Percentiles rank a stretch among this genome's conserved stretches.
These are phyloP conservation scores for Alternaria ventricosa DNA, from an alignment of 2,329 filamentous ascomycete species.

Conservation along the genomic window DNA sequence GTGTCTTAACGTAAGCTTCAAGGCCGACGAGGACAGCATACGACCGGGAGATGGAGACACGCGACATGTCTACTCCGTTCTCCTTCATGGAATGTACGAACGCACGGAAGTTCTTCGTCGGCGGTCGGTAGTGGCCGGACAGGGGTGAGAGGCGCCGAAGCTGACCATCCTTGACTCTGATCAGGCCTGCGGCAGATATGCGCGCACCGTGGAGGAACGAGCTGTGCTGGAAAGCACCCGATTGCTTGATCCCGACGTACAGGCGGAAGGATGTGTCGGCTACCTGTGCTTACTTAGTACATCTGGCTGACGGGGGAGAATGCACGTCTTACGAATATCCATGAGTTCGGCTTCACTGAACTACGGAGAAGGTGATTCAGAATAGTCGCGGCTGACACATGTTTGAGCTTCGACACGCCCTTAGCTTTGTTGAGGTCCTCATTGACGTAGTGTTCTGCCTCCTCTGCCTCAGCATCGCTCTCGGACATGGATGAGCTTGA, in stretches of 20 bases:
- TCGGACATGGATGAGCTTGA: constrained; percentile 51
- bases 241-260: constrained; percentile 89
- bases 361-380: constrained; percentile 81
- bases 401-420: constrained; percentile 66
- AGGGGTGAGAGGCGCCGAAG: constrained; percentile 73
- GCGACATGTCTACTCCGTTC: constrained; percentile 78
- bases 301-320: too few relatives aligned
- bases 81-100: constrained; percentile 78
- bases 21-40: constrained; percentile 84
- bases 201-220: constrained; percentile 85
- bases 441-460: constrained; percentile 69
- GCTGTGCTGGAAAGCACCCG: constrained; percentile 87
- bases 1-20: constrained; percentile 77
- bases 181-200: constrained; percentile 81
- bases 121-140: constrained; percentile 82
- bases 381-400: constrained; percentile 74
- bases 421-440: constrained; percentile 67
- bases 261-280: constrained; percentile 84
- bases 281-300: constrained; percentile 47
- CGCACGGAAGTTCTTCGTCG: constrained; percentile 79
- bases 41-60: constrained; percentile 78
- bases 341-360: constrained; percentile 83
- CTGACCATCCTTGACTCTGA: constrained; percentile 83
- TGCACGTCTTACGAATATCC: constrained; percentile 74
- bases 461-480: constrained; percentile 66